Evolutionary conservation across 202 grass and related monocot genomes (phyloP).

Genomic region (Panicum hallii): DNA sequence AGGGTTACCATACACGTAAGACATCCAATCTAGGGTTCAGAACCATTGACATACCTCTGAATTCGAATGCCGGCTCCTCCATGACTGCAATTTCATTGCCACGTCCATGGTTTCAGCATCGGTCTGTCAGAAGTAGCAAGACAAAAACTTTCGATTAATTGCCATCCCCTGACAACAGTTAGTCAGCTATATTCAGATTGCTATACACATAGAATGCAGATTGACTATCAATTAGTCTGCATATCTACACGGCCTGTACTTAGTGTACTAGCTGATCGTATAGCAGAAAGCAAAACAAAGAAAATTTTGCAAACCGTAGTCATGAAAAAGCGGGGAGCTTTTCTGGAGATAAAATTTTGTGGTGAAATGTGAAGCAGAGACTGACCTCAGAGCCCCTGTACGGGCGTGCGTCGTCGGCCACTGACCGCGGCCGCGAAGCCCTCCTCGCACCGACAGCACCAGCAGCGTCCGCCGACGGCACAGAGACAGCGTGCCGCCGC

Average conservation of each 20-base stretch:
- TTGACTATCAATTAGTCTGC: neutral
- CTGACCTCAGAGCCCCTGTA: conserved; percentile 38
- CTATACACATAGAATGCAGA: neutral
- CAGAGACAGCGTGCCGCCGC: neutral
- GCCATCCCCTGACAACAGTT: neutral
- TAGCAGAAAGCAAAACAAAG: neutral
- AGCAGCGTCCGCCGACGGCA: neutral
- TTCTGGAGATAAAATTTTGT: neutral
- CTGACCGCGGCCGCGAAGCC: conserved; percentile 18
- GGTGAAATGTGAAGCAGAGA: conserved; percentile 8
- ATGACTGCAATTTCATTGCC: conserved; percentile 19
- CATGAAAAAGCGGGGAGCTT: conserved; percentile 7
- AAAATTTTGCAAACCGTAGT: neutral
- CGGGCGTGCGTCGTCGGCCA: neutral
- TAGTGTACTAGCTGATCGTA: neutral
- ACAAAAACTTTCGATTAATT: neutral
- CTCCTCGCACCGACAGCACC: neutral
- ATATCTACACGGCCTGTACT: neutral
- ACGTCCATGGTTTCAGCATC: conserved; percentile 25
- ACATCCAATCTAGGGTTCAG: neutral
- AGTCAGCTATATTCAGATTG: neutral
- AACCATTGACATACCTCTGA: conserved; percentile 16
- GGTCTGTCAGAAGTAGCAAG: conserved; percentile 41
- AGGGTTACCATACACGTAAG: neutral
- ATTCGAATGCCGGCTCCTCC: conserved; percentile 34